Evolutionary conservation across 306 rosid genomes (phyloP).

Genomic region (Dryas alaskensis): DNA sequence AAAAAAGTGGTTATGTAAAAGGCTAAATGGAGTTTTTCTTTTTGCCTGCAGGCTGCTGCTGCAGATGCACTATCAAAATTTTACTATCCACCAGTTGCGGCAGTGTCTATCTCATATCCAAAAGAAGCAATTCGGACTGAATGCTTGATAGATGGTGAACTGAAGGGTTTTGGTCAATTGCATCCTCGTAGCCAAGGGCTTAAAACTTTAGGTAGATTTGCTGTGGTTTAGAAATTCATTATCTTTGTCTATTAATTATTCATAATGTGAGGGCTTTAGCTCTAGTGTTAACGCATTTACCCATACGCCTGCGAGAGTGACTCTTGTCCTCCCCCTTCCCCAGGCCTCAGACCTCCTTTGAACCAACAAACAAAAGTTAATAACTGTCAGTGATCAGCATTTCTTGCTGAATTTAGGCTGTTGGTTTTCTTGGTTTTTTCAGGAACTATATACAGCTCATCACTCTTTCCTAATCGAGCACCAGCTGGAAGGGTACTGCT

Average conservation of each 20-base stretch:
- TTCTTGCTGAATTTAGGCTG: constrained; percentile 27
- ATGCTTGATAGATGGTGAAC: constrained; percentile 74
- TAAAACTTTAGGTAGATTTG: constrained; percentile 74
- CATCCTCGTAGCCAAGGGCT: constrained; percentile 98
- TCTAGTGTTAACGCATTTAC: background rate
- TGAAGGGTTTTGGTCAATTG: constrained; percentile 95
- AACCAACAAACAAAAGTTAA: too few relatives aligned
- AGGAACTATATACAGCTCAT: constrained; percentile 98
- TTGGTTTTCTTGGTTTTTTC: constrained; percentile 32
- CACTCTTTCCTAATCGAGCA: constrained; percentile 93
- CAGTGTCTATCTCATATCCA: constrained; percentile 91
- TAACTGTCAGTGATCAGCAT: background rate
- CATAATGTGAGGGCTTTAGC: background rate
- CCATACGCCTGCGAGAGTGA: background rate
- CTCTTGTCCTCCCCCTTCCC: background rate
- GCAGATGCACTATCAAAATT: constrained; percentile 89
- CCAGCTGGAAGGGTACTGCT: constrained; percentile 91
- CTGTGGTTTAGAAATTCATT: background rate
- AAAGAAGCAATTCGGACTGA: constrained; percentile 89
- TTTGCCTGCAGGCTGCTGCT: constrained; percentile 57
- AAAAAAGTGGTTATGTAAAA: constrained; percentile 7
- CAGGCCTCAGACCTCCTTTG: background rate
- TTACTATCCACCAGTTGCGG: constrained; percentile 93
- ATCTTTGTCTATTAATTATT: background rate
- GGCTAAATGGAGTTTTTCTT: constrained; percentile 5